These are phyloP conservation scores for Boletus vermiculosoides DNA, from an alignment of 768 basidiomycete genomes.

Conservation along the genomic window DNA sequence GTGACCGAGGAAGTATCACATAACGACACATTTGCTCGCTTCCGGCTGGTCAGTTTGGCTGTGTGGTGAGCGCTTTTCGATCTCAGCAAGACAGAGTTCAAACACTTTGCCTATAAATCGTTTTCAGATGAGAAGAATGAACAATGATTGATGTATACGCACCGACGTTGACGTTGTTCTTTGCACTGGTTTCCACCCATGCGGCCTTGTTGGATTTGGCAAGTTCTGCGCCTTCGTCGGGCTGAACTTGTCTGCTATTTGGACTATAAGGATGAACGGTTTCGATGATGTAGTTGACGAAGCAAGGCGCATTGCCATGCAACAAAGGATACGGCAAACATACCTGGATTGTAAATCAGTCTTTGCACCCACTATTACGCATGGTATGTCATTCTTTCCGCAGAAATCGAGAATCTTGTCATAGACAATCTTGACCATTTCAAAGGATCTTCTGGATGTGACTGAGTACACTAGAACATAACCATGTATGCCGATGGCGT, in stretches of 20 bases:
- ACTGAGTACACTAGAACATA: conserved; percentile 97
- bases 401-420: conserved; percentile 92
- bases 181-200: conserved; percentile 88
- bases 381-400: conserved; percentile 80
- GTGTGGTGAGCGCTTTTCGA: conserved; percentile 70
- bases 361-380: conserved; percentile 94
- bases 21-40: conserved; percentile 49
- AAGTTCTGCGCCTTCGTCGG: conserved; percentile 70
- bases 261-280: conserved; percentile 33
- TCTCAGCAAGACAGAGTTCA: conserved; percentile 78
- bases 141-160: conserved; percentile 36
- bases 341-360: conserved; percentile 77
- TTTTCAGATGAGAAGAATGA: background rate
- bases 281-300: conserved; percentile 12
- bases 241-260: conserved; percentile 66
- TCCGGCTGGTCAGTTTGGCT: conserved; percentile 43
- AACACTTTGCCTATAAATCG: conserved; percentile 67
- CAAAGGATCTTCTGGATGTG: conserved; percentile 83
- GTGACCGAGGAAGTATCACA: conserved; percentile 40
- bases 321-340: conserved; percentile 27
- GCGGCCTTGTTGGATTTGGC: conserved; percentile 72
- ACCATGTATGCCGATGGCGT: conserved; percentile 96
- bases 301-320: conserved; percentile 10
- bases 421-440: conserved; percentile 91
- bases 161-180: conserved; percentile 86